Evolutionary conservation across 1,139 yeast species (phyloP), one percentile per base, ranked within the genome.

Genomic region (Hemisphaericaspora xylofermentans): DNA sequence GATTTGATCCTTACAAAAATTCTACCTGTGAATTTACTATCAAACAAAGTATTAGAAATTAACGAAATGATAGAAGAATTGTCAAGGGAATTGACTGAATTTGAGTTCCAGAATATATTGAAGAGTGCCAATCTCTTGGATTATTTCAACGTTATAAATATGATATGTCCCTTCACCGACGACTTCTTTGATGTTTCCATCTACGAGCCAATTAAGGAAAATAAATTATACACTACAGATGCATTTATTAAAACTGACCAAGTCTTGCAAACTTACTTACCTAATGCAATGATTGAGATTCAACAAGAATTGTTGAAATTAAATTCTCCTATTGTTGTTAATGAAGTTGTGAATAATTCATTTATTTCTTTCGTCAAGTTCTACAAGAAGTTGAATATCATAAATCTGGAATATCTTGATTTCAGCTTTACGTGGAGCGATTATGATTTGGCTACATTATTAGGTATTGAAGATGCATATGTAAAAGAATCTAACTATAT

Each of bases 161-260:
- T 84, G 85, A 82, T 84, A n/a, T 80, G 79, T 56, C 84, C 86
- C 13, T 62, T 82, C 17, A 77, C 71, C 19, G 76, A 78, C 43
- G 81, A 76, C 35, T 75, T 68, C 41, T 77, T 77, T 47, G 82
- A 77, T 31, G 70, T 72, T 3, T 61, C 74, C 15, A 70, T 83
- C 52, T 85, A 84, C 57, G 69, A 79, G 44, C 85, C 91, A 0
- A 73, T 83, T 10, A 63, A 66, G 2, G 89, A 84, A 49, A 84
- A 84, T 54, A 75, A 81, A 47, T 56, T 83, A 19, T 84, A 84
- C 65, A 68, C 59, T 19, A 45, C 47, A n/a, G 68, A 65, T 0
- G 62, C 65, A 6, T 61, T 84, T 21, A 53, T 59, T 17, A 59
- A 58, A 6, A 71, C 76, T 7, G 74, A 78, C 48, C 53, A 49